Evolutionary conservation across 306 rosid species (phyloP), one percentile per base, ranked within the genome.

Genomic region (Vigna radiata): DNA sequence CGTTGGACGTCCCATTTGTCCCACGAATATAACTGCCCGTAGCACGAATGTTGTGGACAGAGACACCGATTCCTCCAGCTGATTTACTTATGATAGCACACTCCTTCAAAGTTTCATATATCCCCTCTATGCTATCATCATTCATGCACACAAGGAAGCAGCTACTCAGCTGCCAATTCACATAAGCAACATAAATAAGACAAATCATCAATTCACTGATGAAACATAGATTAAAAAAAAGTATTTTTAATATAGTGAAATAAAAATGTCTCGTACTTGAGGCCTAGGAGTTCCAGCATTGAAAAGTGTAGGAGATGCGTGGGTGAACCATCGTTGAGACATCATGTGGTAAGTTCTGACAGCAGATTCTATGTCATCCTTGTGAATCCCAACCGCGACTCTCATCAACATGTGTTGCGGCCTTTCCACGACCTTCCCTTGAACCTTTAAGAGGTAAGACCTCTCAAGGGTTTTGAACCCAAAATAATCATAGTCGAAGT

Each of bases 351-450:
- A 96, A 17, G 99, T 96, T 76, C 36, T 85, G 70, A 96, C 87
- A 47, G 86, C 96, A 81, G 99, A 96, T 0, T 96, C 98, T 29
- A 96, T 78, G 70, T 92, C 93, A 67, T 92, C 89, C 87, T 89
- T 96, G 79, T 96, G 99, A 86, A 92, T 96, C 59, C 99, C 99
- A 79, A 96, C 98, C 68, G 98, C 81, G 50, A 96, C 99, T 89
- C 99, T 86, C 98, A 96, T 96, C 81, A 96, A 72, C 97, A 95
- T 92, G 78, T 95, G 99, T n/a, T 95, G 99, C n/a, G 99, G 97
- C 76, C 99, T 92, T 65, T 95, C 99, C 10, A 91, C 93, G 62
- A 92, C 97, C 75, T 83, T 87, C 17, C 97, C 97, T 19, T 88
- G 84, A 71, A 92, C 96, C 83, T 87, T 95, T 81, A 95, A 79